These are phyloP conservation scores for Punica granatum DNA, from an alignment of 345 rosid genomes.

Conservation along the genomic window DNA sequence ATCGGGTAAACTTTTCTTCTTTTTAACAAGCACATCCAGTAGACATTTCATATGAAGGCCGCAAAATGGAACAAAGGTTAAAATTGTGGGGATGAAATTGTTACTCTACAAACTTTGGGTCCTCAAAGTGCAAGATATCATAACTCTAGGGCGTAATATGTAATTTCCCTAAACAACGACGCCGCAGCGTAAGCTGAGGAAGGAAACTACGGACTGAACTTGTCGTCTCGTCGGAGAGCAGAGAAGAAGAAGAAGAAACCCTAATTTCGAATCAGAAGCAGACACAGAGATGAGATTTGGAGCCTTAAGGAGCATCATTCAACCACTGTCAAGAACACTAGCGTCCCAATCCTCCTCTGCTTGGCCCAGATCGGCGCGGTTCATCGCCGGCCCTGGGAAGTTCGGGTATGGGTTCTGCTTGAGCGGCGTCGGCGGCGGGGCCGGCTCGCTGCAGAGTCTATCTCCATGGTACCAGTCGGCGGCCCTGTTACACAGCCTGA, in stretches of 20 bases:
- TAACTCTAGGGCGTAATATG: too few relatives aligned
- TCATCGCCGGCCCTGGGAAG: slow-evolving; percentile 12
- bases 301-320: slow-evolving; percentile 31
- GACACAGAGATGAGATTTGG: slow-evolving; percentile 42
- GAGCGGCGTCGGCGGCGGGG: not conserved
- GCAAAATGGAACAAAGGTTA: too few relatives aligned
- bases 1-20: too few relatives aligned
- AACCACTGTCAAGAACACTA: slow-evolving; percentile 43
- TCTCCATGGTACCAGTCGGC: slow-evolving; percentile 32
- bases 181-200: too few relatives aligned
- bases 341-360: slow-evolving; percentile 19
- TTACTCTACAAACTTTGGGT: too few relatives aligned
- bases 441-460: slow-evolving; percentile 11
- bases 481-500: slow-evolving; percentile 43
- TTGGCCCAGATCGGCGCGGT: slow-evolving; percentile 15
- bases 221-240: too few relatives aligned
- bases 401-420: slow-evolving; percentile 17
- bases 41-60: too few relatives aligned
- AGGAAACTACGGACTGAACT: too few relatives aligned
- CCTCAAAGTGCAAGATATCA: too few relatives aligned
- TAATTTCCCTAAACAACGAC: too few relatives aligned
- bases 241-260: not conserved
- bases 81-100: too few relatives aligned
- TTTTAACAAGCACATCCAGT: too few relatives aligned
- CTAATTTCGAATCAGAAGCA: not conserved